Conservation (phyloP, 2,329 filamentous ascomycete genomes). For the Phialophora chinensis region DNA sequence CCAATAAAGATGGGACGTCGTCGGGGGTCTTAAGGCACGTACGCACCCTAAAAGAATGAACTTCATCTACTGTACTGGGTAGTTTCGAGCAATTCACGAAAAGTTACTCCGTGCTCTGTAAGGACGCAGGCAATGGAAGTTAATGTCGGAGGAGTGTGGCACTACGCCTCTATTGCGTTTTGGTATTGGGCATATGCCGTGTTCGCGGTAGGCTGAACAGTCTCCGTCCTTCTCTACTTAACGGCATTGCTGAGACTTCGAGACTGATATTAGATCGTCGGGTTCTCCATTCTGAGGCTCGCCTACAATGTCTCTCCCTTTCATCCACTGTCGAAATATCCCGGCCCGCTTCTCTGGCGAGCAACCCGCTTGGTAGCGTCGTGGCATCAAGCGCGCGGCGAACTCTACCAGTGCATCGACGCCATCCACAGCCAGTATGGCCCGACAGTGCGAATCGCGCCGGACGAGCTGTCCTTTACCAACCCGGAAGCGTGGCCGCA, state of each 20-base stretch:
- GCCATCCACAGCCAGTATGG: conserved; percentile 43
- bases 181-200: conserved; percentile 4
- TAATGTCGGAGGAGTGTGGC: not conserved
- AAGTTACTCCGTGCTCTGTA: not conserved
- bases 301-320: conserved; percentile 28
- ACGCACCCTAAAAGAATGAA: not conserved
- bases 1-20: not conserved
- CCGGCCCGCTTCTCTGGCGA: conserved; percentile 26
- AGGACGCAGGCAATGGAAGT: not conserved
- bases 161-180: conserved; percentile 2
- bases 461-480: conserved; percentile 43
- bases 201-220: not conserved
- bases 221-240: not conserved
- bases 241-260: not conserved
- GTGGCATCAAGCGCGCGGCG: conserved; percentile 25
- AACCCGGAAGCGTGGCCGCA: conserved; percentile 41
- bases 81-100: not conserved
- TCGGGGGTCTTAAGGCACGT: not conserved
- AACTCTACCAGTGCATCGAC: conserved; percentile 26
- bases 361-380: conserved; percentile 27
- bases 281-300: conserved; percentile 4
- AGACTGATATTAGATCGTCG: conserved; percentile 4
- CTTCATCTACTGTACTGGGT: not conserved
- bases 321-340: conserved; percentile 25
- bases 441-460: conserved; percentile 43